Conservation (phyloP, 495 filamentous ascomycete genomes). For the Astrothelium macrocarpum region DNA sequence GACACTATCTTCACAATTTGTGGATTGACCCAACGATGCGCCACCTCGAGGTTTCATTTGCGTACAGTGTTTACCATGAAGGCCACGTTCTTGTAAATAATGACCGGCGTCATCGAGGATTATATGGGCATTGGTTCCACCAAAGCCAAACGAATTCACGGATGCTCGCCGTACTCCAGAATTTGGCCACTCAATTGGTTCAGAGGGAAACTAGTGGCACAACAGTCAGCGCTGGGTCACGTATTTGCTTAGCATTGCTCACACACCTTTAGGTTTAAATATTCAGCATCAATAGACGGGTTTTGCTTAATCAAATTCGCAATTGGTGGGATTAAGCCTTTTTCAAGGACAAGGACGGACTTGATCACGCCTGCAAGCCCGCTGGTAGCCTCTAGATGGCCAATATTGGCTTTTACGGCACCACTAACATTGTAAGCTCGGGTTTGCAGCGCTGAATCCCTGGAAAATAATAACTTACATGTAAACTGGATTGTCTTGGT, state of each 20-base stretch:
- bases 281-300: too few species aligned
- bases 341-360: slow-evolving; percentile 47
- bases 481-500: background rate
- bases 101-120: slow-evolving; percentile 27
- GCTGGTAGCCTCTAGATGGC: slow-evolving; percentile 46
- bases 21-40: background rate
- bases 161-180: slow-evolving; percentile 20
- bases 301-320: slow-evolving; percentile 38
- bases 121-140: slow-evolving; percentile 42
- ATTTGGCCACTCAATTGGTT: too few species aligned
- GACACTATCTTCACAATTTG: background rate
- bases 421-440: too few species aligned
- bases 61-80: background rate
- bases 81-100: background rate
- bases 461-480: too few species aligned
- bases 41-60: background rate
- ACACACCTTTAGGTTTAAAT: too few species aligned
- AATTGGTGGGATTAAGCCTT: slow-evolving; percentile 39
- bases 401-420: slow-evolving; percentile 1
- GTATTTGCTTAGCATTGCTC: too few species aligned
- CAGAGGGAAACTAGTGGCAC: too few species aligned
- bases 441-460: too few species aligned
- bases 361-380: slow-evolving; percentile 53
- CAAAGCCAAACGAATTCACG: slow-evolving; percentile 40
- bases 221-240: too few species aligned